Percentiles rank a stretch among this genome's conserved stretches.
These are phyloP conservation scores for Leccinum holopus DNA, from an alignment of 1,284 basidiomycete genomes.

Conservation along the genomic window DNA sequence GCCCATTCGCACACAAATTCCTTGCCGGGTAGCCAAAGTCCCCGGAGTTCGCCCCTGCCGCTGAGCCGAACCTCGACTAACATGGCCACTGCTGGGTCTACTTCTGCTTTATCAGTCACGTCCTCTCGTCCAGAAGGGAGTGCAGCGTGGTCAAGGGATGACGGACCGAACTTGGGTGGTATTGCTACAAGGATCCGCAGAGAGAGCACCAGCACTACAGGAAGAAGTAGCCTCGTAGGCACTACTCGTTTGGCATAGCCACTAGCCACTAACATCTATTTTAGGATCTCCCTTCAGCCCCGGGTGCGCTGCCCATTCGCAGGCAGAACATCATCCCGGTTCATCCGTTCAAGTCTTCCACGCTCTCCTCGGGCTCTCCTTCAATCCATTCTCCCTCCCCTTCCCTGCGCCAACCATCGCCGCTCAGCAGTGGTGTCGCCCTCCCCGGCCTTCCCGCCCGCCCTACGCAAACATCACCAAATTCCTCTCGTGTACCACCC, in stretches of 20 bases:
- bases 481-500: conserved; percentile 44
- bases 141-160: conserved; percentile 41
- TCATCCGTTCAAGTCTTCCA: conserved; percentile 69
- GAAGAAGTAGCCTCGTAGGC: conserved; percentile 37
- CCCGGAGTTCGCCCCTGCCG: conserved; percentile 39
- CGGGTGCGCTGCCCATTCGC: conserved; percentile 53
- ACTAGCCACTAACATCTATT: conserved; percentile 22
- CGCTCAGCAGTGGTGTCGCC: conserved; percentile 34
- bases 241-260: conserved; percentile 2
- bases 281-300: conserved; percentile 38
- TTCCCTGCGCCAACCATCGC: conserved; percentile 46
- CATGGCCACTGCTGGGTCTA: conserved; percentile 33
- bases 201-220: conserved; percentile 41
- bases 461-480: conserved; percentile 38
- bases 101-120: conserved; percentile 37
- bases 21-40: conserved; percentile 31
- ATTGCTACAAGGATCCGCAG: conserved; percentile 40
- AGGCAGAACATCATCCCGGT: conserved; percentile 51
- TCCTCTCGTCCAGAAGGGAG: conserved; percentile 42
- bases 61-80: conserved; percentile 36
- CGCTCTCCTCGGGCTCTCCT: conserved; percentile 55
- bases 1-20: conserved; percentile 38
- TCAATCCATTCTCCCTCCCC: conserved; percentile 50
- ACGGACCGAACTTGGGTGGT: conserved; percentile 30
- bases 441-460: conserved; percentile 35